Evolutionary conservation across 2,329 filamentous ascomycete species (phyloP), one percentile per base, ranked within the genome.

Genomic region (Cytospora schulzeri): DNA sequence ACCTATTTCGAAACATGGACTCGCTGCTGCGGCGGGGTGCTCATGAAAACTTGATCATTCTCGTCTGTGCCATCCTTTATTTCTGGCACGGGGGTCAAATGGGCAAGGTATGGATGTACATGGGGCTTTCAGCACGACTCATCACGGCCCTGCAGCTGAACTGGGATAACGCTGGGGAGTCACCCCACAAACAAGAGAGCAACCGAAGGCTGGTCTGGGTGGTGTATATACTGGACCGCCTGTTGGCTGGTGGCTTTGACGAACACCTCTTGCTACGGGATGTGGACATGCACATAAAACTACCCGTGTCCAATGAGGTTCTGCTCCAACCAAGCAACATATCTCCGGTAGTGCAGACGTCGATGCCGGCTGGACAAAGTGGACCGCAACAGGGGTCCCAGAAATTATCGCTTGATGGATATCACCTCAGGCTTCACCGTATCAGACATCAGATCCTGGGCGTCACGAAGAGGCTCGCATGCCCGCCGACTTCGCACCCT

Each of bases 71-170:
- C 3, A 76, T 73, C 66, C 73, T 75, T 7, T 76, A 77, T 64
- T 75, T 78, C 65, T 72, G 77, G 38, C 68, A 78, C 29, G 71
- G 73, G 12, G 75, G 75, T 28, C 73, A 74, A 35, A 75, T 76
- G 59, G 74, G 75, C 63, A 78, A 78, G 66, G 74, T 77, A 14
- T 79, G 77, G 77, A 76, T 78, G 63, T 76, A 75, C 55, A 73
- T 77, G 54, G 76, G 76, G 7, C 69, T 77, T 9, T 76, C 75
- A 4, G 71, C 72, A 11, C 73, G 77, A 24, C 69, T 78, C 51
- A 75, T 78, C 72, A 70, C 74, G 22, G 77, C 76, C 15, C 68
- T 79, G 28, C 77, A 78, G 59, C 66, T 77, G 11, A 79, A 79
- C 67, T 79, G 76, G 77, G 75, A 78, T 35, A 72, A 67, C 17